Conservation (phyloP, 73 alveolate genomes). For the Paramecium caudatum region DNA sequence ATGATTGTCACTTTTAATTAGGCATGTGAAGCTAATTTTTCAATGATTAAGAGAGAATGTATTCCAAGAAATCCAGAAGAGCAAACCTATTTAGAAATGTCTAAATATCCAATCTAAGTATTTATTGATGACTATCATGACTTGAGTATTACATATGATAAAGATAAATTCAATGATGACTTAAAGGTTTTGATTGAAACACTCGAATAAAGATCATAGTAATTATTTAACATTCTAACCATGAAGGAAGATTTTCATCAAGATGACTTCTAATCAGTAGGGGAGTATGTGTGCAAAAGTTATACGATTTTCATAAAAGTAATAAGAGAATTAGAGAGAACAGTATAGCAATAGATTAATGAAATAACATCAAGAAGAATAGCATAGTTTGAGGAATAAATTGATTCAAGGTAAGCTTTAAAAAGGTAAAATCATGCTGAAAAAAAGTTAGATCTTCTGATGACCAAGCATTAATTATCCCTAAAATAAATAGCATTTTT, state of each 20-base stretch:
- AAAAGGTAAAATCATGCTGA: not conserved
- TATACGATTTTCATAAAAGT: not conserved
- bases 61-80: constrained; percentile 53
- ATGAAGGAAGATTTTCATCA: constrained; percentile 48
- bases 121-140: constrained; percentile 37
- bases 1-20: not conserved
- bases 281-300: not conserved
- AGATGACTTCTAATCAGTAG: constrained; percentile 7
- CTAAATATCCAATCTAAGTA: constrained; percentile 29
- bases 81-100: constrained; percentile 54
- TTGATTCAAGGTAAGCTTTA: not conserved
- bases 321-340: not conserved
- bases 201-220: not conserved
- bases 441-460: not conserved
- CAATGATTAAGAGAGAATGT: constrained; percentile 63
- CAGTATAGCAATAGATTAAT: not conserved
- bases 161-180: not conserved
- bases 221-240: not conserved
- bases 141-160: not conserved
- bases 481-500: not conserved
- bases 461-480: not conserved
- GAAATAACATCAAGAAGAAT: not conserved
- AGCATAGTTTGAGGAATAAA: not conserved
- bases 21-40: constrained; percentile 46
- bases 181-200: not conserved